Evolutionary conservation across 805 yeast genomes (phyloP).

Genomic region (Starmerella sp.): DNA sequence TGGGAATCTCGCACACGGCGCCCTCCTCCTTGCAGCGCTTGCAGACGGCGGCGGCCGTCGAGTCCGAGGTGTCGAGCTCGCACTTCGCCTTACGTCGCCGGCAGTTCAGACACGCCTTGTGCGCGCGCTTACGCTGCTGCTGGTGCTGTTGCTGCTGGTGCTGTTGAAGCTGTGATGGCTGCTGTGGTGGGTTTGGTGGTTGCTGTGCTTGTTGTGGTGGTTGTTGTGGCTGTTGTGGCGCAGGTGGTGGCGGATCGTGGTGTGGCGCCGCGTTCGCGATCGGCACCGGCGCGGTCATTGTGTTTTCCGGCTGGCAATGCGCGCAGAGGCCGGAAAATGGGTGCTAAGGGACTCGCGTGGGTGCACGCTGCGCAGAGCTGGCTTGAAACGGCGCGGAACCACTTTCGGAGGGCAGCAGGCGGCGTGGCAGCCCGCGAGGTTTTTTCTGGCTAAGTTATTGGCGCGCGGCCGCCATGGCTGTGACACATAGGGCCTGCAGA

Average conservation of each 20-base stretch:
- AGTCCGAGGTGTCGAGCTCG: slow-evolving; percentile 56
- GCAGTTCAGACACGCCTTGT: slow-evolving; percentile 78
- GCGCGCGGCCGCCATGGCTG: too few relatives aligned
- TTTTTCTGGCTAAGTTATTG: too few relatives aligned
- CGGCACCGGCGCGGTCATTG: neutral
- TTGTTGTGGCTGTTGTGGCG: neutral
- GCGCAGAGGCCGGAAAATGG: too few relatives aligned
- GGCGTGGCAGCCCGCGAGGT: too few relatives aligned
- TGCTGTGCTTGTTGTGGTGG: neutral
- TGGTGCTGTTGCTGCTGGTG: neutral
- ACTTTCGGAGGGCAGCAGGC: too few relatives aligned
- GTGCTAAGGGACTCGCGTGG: too few relatives aligned
- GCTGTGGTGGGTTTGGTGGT: neutral
- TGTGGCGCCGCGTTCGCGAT: too few relatives aligned
- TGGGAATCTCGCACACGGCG: slow-evolving; percentile 64
- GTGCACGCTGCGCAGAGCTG: too few relatives aligned
- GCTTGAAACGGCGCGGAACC: too few relatives aligned
- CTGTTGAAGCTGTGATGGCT: neutral
- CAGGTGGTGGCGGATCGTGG: too few relatives aligned
- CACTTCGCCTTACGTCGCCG: slow-evolving; percentile 79
- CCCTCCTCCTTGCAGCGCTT: slow-evolving; percentile 74
- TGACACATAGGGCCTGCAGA: too few relatives aligned
- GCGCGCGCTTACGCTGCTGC: slow-evolving; percentile 31
- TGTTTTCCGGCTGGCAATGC: too few relatives aligned
- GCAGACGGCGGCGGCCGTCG: slow-evolving; percentile 73